Evolutionary conservation across 2,329 filamentous ascomycete species (phyloP), one percentile per base, ranked within the genome.

Genomic region (Rasamsonia emersonii): DNA sequence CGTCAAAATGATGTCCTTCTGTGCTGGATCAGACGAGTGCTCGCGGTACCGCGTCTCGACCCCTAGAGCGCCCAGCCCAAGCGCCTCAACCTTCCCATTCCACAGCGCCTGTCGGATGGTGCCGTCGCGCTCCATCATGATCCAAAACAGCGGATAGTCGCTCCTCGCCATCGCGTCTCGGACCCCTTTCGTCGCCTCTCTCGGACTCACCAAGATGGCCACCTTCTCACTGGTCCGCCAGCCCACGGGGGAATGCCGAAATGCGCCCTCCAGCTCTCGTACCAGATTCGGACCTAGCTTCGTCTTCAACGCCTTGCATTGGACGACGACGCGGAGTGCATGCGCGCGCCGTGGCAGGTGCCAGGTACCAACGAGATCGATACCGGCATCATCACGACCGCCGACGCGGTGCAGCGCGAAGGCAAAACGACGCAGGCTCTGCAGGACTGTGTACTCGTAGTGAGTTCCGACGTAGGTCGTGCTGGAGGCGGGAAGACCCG

Each of bases 181-280:
- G 3, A 93, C 77, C 1, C 88, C 89, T 49, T 76, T 82, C 0
- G 86, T 93, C 18, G 86, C 82, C 32, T 76, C 67, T 39, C 71
- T 67, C 41, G 79, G 75, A 3, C 76, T 72, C 15, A 82, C 79
- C 33, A 95, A 58, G 10, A 94, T 49, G 0, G 77, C 88, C 19
- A 94, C 54, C 4, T 82, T 76, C 9, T 71, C 68, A 2, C 65
- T 54, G 0, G 71, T 74, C 32, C 76, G 67, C 82, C 83, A 93
- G 0, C 79, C 80, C 0, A 70, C 62, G 1, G 86, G 86, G 5
- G 83, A 82, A 9, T 77, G 78, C 1, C 70, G 68, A 49, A 91
- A 82, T 0, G 85, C 75, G 3, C 89, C 89, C 30, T 68, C 64
- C 4, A 68, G 44, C 37, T 68, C 65, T 11, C 65, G 55, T 10